Base-by-base conservation (phyloP, 345 rosid genomes). In the Rhizophora apiculata region DNA sequence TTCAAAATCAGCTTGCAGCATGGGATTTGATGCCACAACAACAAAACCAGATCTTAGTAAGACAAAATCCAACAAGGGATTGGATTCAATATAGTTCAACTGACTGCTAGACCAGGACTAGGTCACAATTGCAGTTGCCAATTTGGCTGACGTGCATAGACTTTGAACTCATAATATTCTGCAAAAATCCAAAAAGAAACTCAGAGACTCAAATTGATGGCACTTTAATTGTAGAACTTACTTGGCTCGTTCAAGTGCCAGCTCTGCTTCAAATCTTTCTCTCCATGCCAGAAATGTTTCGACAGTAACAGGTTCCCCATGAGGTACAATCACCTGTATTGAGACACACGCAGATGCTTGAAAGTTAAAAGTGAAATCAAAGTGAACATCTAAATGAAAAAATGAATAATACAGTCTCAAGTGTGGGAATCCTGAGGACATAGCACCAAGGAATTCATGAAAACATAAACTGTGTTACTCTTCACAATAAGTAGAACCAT, bases 231-330 rank as follows among this genome's bases (percentile, higher is more conserved):
- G n/a, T 9, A 48, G 46, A 70, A 84, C 97, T 88, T 75, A 92
- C 99, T 95, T 95, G 79, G 99, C 99, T 76, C 90, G 85, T 79
- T 92, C 96, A 72, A 95, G 87, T 46, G 99, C 98, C 81, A 95
- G 81, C 85, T 92, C 99, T 72, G 97, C 99, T 76, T 95, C 98
- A 75, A 75, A 92, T 82, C 91, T 88, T 80, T 92, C 99, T 74
- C 99, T 88, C 99, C 99, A 92, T 3, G 87, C 96, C 73, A 89
- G 66, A 87, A 95, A 95, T 24, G 99, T 88, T 65, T 92, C 96
- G 70, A 90, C 73, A 6, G 98, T 92, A 68, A 95, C 99, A 78
- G 97, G 89, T 81, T 95, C 99, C 74, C 99, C 99, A 84, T 92
- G 99, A 48, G 99, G 99, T 56, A 95, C 72, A 81, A 92, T 84